phyloP scores from a whole-genome alignment of 306 rosid species.

The Erythrophleum fordii region DNA sequence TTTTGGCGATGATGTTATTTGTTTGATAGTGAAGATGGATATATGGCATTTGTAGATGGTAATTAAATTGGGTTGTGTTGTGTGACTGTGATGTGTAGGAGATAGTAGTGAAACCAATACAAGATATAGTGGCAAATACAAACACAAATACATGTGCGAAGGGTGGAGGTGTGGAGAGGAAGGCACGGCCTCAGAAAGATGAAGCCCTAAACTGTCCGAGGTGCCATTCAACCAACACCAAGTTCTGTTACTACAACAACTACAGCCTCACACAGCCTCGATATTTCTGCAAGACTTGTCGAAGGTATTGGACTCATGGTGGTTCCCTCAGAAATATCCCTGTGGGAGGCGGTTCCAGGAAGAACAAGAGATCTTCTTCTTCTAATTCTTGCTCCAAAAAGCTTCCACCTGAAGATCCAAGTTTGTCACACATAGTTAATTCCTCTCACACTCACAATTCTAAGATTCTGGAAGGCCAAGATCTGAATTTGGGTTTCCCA shows the following conservation, averaged over 20 bases:
- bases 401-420: conserved; percentile 29
- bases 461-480: conserved; percentile 53
- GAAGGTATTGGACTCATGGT: no score
- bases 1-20: not conserved
- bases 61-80: no score
- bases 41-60: no score
- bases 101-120: conserved; percentile 71
- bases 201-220: conserved; percentile 38
- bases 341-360: no score
- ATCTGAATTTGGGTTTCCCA: conserved; percentile 67
- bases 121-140: conserved; percentile 49
- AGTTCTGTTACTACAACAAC: no score
- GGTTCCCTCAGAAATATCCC: no score
- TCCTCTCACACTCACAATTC: conserved; percentile 37
- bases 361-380: conserved; percentile 50
- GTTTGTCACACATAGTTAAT: conserved; percentile 2
- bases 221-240: no score
- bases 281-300: no score
- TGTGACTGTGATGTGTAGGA: conserved; percentile 41
- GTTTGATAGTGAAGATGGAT: not conserved
- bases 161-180: conserved; percentile 43
- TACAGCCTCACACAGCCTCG: no score
- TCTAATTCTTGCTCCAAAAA: conserved; percentile 37
- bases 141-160: conserved; percentile 11
- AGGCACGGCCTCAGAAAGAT: conserved; percentile 64